Percentiles rank a stretch among this genome's conserved stretches.
Conservation (phyloP, 495 filamentous ascomycete genomes). For the Pyronema domesticum region DNA sequence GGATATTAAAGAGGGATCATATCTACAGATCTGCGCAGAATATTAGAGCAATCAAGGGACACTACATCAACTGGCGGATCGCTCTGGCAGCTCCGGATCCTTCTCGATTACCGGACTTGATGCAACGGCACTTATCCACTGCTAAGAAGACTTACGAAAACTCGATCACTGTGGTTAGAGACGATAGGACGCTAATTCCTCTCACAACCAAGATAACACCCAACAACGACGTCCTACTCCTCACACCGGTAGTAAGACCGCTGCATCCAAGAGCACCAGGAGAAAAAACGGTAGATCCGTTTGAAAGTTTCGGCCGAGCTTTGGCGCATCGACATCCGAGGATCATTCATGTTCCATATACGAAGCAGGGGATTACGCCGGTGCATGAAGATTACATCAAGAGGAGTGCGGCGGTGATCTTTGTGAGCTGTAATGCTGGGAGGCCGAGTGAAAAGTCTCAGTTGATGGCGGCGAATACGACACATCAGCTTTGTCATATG, state of each 20-base stretch:
- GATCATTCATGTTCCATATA: constrained; percentile 45
- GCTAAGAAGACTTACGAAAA: constrained; percentile 22
- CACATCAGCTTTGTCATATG: constrained; percentile 16
- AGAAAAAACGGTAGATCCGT: constrained; percentile 33
- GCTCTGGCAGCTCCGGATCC: constrained; percentile 19
- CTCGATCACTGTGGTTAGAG: constrained; percentile 24
- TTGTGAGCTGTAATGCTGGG: constrained; percentile 28
- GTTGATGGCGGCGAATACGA: constrained; percentile 21
- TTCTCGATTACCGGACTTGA: constrained; percentile 16
- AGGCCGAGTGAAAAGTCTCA: constrained; percentile 17
- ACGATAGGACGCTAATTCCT: constrained; percentile 22
- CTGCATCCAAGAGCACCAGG: constrained; percentile 23
- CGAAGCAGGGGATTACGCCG: constrained; percentile 38
- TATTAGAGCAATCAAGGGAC: constrained; percentile 18
- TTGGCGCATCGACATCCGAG: constrained; percentile 36
- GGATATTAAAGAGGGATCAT: constrained; percentile 10
- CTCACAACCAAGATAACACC: constrained; percentile 14
- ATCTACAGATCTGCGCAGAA: constrained; percentile 21
- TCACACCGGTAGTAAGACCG: constrained; percentile 41
- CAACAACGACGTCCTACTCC: constrained; percentile 36
- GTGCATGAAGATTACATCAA: constrained; percentile 43
- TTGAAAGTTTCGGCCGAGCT: constrained; percentile 40
- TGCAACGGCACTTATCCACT: constrained; percentile 21
- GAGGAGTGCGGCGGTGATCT: constrained; percentile 35
- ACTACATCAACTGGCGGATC: constrained; percentile 24